Percentiles rank a stretch among this genome's conserved stretches.
These are phyloP conservation scores for Eucommia ulmoides DNA, from an alignment of 257 asterid genomes.

Conservation along the genomic window DNA sequence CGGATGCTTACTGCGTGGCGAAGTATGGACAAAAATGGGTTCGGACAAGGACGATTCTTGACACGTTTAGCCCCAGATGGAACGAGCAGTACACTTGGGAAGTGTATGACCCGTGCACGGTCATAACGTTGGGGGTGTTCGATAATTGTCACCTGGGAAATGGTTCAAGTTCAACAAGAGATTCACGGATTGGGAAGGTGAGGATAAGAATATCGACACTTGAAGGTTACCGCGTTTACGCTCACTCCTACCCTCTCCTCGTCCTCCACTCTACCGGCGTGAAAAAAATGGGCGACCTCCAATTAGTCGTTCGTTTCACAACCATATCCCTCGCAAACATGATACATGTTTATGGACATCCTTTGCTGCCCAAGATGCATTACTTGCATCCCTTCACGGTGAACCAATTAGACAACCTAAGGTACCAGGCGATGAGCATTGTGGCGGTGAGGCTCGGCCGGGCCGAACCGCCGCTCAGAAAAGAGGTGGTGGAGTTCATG, in stretches of 20 bases:
- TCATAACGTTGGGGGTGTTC: slow-evolving; percentile 55
- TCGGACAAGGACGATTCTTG: slow-evolving; percentile 55
- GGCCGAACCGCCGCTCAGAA: slow-evolving; percentile 71
- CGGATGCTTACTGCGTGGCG: slow-evolving; percentile 75
- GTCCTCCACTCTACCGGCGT: slow-evolving; percentile 59
- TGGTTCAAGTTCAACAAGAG: slow-evolving; percentile 20
- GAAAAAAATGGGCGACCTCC: slow-evolving; percentile 71
- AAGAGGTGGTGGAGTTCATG: slow-evolving; percentile 70
- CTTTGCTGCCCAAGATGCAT: slow-evolving; percentile 72
- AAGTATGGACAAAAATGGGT: slow-evolving; percentile 79
- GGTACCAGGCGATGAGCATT: slow-evolving; percentile 62
- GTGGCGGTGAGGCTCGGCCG: slow-evolving; percentile 53
- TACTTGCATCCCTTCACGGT: slow-evolving; percentile 58
- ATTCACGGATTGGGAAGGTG: slow-evolving; percentile 59
- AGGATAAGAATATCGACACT: slow-evolving; percentile 50
- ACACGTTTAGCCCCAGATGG: slow-evolving; percentile 51
- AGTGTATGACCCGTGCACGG: slow-evolving; percentile 75
- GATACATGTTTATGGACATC: slow-evolving; percentile 39
- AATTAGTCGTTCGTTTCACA: slow-evolving; percentile 53
- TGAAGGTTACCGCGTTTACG: slow-evolving; percentile 44
- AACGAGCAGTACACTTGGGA: slow-evolving; percentile 83
- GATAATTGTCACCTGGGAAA: slow-evolving; percentile 51
- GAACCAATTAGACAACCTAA: slow-evolving; percentile 46
- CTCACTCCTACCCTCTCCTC: slow-evolving; percentile 56
- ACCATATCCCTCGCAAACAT: slow-evolving; percentile 43